Evolutionary conservation across 148 eudicot genomes (phyloP).

Genomic region (Rhododendron ferrugineum): DNA sequence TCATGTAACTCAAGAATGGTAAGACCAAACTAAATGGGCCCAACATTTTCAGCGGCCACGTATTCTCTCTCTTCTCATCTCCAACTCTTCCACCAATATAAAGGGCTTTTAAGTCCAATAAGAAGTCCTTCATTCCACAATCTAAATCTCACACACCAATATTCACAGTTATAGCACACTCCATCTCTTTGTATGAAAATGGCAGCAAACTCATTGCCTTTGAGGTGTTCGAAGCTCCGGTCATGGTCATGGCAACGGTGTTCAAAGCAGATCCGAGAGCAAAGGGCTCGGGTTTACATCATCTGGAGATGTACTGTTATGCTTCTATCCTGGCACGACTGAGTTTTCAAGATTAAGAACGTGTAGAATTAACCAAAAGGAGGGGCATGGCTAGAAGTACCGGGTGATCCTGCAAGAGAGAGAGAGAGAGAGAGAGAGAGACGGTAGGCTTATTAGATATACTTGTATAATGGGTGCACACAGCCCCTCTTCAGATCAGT

Average conservation of each 20-base stretch:
- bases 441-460: neutral
- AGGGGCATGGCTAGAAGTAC: neutral
- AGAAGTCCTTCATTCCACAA: neutral
- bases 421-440: neutral
- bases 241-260: slow-evolving; percentile 29
- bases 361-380: neutral
- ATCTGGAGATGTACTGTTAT: slow-evolving; percentile 54
- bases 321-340: slow-evolving; percentile 46
- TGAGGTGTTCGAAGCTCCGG: slow-evolving; percentile 32
- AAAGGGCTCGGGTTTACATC: slow-evolving; percentile 46
- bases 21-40: neutral
- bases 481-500: neutral
- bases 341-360: neutral
- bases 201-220: slow-evolving; percentile 24
- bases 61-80: neutral
- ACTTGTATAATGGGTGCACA: neutral
- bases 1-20: neutral
- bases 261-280: slow-evolving; percentile 42
- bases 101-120: neutral
- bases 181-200: slow-evolving; percentile 1
- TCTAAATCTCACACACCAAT: neutral
- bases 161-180: too few species aligned
- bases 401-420: neutral
- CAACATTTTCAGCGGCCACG: slow-evolving; percentile 11
- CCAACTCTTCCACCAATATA: neutral